Evolutionary conservation across 192 early-diverging fungal species (phyloP), one percentile per base, ranked within the genome.

Genomic region (Coemansia sp.): DNA sequence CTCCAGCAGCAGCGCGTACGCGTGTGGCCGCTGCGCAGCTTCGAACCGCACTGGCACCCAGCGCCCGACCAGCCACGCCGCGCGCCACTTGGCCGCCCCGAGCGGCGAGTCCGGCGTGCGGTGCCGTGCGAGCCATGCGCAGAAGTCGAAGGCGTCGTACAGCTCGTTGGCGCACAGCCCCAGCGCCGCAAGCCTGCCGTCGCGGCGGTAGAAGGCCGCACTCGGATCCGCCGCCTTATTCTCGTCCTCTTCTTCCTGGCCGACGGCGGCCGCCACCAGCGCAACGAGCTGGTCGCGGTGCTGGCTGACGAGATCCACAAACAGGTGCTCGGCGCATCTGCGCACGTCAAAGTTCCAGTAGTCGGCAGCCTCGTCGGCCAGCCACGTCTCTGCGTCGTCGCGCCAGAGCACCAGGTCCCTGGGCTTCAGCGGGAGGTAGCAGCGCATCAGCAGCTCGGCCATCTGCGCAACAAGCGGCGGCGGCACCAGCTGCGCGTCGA

Each of bases 41-140:
- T 87, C 83, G 12, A 90, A 78, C 47, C 95, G 91, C 52, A 95
- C 92, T 8, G 83, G 77, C 47, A 96, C 85, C 94, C 94, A 98
- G 70, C 88, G 84, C n/a, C 90, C 89, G 47, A 95, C 84, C 41
- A 98, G 78, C 90, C 89, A 91, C 3, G 92, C 89, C 38, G 93
- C 89, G 4, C 95, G 88, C 54, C 87, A 81, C 23, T 84, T 86
- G 38, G 87, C 88, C 69, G 56, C 86, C 67, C 63, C 64, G 68
- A 62, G 44, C 52, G 70, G 81, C 61, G 70, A 54, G 19, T 82
- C 68, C 0, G 54, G 38, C 4, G 41, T 16, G 10, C 40, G 77
- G 44, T 88, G 86, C 64, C 84, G 84, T 44, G 69, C 70, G 13
- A 95, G 84, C 89, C 93, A 94, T 4, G 67, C 60, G 62, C 94